A percentile compares a stretch with the other conserved stretches of the same genome.
phyloP scores from a whole-genome alignment of 2,329 filamentous ascomycete genomes.

The Pseudogymnoascus sp. region DNA sequence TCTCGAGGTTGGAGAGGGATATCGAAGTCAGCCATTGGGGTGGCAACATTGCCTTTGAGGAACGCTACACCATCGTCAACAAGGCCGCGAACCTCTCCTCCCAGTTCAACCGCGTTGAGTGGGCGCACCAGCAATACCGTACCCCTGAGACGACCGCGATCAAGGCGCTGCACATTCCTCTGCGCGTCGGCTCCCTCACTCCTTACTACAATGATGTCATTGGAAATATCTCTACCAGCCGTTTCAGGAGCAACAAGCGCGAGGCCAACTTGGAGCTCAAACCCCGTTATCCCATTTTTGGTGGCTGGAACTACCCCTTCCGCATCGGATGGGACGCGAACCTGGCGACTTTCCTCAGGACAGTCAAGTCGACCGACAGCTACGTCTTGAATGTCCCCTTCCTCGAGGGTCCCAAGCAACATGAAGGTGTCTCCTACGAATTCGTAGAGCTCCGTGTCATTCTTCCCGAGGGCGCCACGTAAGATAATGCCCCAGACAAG shows the following conservation, averaged over 20 bases:
- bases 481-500: conserved; percentile 46
- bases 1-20: conserved; percentile 74
- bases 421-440: conserved; percentile 80
- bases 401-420: conserved; percentile 80
- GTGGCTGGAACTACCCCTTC: conserved; percentile 97
- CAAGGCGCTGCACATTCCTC: conserved; percentile 71
- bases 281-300: conserved; percentile 92
- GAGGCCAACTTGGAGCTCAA: conserved; percentile 83
- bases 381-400: conserved; percentile 88
- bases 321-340: conserved; percentile 93
- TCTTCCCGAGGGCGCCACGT: conserved; percentile 84
- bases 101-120: conserved; percentile 69
- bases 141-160: conserved; percentile 70
- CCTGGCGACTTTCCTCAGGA: conserved; percentile 66
- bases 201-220: conserved; percentile 95
- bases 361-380: conserved; percentile 49
- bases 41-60: conserved; percentile 90
- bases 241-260: conserved; percentile 67
- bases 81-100: conserved; percentile 68
- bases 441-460: conserved; percentile 72
- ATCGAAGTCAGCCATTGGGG: conserved; percentile 97
- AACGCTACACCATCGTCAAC: conserved; percentile 83
- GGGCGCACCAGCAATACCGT: conserved; percentile 65
- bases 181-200: conserved; percentile 71
- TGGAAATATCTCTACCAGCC: conserved; percentile 91